These are phyloP conservation scores for Globisporangium cylindrosporum DNA, from an alignment of 352 stramenopile genomes.

Conservation along the genomic window DNA sequence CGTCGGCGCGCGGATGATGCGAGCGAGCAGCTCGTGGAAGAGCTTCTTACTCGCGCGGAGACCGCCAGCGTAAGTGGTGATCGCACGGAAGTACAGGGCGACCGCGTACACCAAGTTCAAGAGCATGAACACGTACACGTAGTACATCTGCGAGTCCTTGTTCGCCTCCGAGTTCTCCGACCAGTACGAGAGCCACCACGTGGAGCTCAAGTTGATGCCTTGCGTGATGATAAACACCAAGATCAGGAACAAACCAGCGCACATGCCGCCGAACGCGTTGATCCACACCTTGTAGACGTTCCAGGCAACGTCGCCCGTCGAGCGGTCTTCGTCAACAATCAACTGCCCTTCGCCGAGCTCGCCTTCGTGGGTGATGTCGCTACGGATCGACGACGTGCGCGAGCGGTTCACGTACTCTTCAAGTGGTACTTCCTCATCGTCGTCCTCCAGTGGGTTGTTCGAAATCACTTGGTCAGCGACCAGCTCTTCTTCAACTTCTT, in stretches of 20 bases:
- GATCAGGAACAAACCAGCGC: constrained; percentile 39
- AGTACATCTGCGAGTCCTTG: constrained; percentile 61
- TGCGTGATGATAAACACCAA: constrained; percentile 45
- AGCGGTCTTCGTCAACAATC: constrained; percentile 70
- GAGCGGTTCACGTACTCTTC: constrained; percentile 46
- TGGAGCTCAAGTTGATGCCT: constrained; percentile 59
- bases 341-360: constrained; percentile 38
- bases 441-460: constrained; percentile 16
- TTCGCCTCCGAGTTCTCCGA: constrained; percentile 46
- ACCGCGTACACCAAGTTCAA: constrained; percentile 63
- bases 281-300: constrained; percentile 72
- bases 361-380: constrained; percentile 44
- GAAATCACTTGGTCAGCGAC: constrained; percentile 4
- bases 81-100: constrained; percentile 58
- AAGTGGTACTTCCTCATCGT: constrained; percentile 25
- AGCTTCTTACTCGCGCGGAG: constrained; percentile 58
- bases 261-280: constrained; percentile 56
- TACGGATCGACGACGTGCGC: constrained; percentile 51
- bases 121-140: constrained; percentile 81
- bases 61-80: constrained; percentile 53
- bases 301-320: constrained; percentile 54
- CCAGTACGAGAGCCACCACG: constrained; percentile 92
- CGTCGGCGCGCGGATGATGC: constrained; percentile 84
- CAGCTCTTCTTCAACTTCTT: constrained; percentile 35
- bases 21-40: constrained; percentile 73